Percentiles rank a stretch among this genome's conserved stretches.
Evolutionary conservation across 306 rosid genomes (phyloP).

Genomic region (Cicer pinnatifidum): DNA sequence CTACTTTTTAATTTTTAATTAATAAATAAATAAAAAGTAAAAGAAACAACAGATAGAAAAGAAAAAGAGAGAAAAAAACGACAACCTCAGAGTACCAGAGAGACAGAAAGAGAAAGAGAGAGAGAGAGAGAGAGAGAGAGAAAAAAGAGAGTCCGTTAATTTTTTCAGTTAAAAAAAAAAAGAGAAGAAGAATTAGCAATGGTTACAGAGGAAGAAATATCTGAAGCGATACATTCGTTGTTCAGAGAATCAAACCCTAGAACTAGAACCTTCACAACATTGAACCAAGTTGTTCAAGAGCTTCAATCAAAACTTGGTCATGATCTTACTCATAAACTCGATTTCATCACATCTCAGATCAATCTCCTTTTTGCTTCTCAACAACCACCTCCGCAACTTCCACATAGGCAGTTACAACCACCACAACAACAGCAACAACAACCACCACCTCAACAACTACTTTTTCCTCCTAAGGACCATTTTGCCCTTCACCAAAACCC

Average conservation of each 20-base stretch:
- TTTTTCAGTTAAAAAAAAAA: conserved; percentile 47
- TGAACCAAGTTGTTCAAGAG: conserved; percentile 66
- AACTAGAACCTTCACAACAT: conserved; percentile 47
- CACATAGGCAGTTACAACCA: conserved; percentile 32
- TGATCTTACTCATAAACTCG: conserved; percentile 71
- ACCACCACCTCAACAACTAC: not conserved
- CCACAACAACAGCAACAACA: not conserved
- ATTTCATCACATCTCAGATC: conserved; percentile 70
- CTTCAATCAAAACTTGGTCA: conserved; percentile 69
- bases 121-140: conserved; percentile 39
- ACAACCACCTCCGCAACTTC: conserved; percentile 42
- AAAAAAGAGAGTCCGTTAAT: conserved; percentile 45
- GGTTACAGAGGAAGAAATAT: conserved; percentile 76
- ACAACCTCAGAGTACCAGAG: conserved; percentile 32
- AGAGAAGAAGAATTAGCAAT: conserved; percentile 21
- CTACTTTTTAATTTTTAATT: not conserved
- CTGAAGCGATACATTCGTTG: conserved; percentile 62
- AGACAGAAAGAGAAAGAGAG: conserved; percentile 34
- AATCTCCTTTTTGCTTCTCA: conserved; percentile 55
- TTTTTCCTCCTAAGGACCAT: conserved; percentile 48
- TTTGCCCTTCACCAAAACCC: conserved; percentile 71
- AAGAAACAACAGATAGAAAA: conserved; percentile 40
- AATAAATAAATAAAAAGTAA: conserved; percentile 13
- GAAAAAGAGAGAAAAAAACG: conserved; percentile 46
- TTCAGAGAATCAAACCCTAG: conserved; percentile 57